Percentiles rank a stretch among this genome's conserved stretches.
phyloP scores from a whole-genome alignment of 2,329 filamentous ascomycete species.

The Fulvia fulva region DNA sequence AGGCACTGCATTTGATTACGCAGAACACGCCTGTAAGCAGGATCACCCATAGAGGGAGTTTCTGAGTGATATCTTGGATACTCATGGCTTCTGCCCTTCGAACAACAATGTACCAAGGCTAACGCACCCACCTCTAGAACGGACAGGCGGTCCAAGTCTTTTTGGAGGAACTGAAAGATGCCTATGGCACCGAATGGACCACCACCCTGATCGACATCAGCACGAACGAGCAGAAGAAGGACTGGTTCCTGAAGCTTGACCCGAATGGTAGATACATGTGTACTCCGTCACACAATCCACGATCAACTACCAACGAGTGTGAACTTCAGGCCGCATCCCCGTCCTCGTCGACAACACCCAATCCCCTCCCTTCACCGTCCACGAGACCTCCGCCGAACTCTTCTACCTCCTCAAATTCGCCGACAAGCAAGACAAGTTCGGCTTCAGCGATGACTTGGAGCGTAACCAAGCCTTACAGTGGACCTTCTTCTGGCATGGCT shows the following conservation, averaged over 20 bases:
- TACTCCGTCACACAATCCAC: too few species aligned
- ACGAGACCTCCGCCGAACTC: conserved; percentile 52
- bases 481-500: conserved; percentile 53
- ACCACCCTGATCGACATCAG: conserved; percentile 47
- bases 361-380: conserved; percentile 48
- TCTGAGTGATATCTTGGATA: too few species aligned
- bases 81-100: too few species aligned
- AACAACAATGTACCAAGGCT: too few species aligned
- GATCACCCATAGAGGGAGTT: too few species aligned
- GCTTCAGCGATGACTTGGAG: conserved; percentile 51
- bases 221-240: conserved; percentile 55
- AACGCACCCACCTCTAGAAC: too few species aligned
- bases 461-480: conserved; percentile 49
- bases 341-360: conserved; percentile 50
- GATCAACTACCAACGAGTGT: too few species aligned
- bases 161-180: conserved; percentile 52
- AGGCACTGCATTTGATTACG: conserved; percentile 52
- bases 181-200: conserved; percentile 49
- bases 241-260: conserved; percentile 50
- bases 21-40: conserved; percentile 48
- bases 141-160: conserved; percentile 52
- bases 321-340: conserved; percentile 47
- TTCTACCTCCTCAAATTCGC: conserved; percentile 50
- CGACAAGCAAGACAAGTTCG: conserved; percentile 49
- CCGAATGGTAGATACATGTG: conserved; percentile 22